Conservation (phyloP, 495 filamentous ascomycete genomes). For the Neurospora sp. region DNA sequence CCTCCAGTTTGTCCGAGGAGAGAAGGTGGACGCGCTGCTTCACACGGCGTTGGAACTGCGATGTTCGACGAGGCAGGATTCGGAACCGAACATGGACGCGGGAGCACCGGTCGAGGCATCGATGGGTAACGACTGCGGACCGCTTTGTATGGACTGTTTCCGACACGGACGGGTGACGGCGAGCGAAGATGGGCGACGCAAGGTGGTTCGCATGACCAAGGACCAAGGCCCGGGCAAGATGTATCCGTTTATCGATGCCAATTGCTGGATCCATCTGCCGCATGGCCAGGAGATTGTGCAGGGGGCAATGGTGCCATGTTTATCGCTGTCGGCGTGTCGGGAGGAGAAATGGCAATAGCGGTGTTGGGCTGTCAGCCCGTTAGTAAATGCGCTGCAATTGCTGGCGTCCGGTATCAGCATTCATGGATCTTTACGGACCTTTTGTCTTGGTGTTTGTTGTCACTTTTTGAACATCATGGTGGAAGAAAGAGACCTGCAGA, state of each 20-base stretch:
- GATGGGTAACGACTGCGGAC: neutral
- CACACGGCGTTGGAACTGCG: neutral
- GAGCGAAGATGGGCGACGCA: neutral
- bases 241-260: neutral
- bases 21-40: neutral
- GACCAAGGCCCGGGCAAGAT: neutral
- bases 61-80: neutral
- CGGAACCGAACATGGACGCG: neutral
- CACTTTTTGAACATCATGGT: neutral
- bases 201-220: neutral
- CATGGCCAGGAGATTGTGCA: neutral
- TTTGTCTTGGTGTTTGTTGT: neutral
- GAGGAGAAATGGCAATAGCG: neutral
- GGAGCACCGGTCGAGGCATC: neutral
- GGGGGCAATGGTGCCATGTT: neutral
- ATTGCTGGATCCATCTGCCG: neutral
- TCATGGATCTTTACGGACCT: neutral
- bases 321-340: neutral
- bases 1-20: neutral
- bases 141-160: neutral
- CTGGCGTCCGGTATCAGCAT: neutral
- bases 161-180: neutral
- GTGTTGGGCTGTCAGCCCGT: neutral
- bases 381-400: neutral
- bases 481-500: neutral